Evolutionary conservation across 345 rosid species (phyloP), one percentile per base, ranked within the genome.

Genomic region (Gossypium turneri): DNA sequence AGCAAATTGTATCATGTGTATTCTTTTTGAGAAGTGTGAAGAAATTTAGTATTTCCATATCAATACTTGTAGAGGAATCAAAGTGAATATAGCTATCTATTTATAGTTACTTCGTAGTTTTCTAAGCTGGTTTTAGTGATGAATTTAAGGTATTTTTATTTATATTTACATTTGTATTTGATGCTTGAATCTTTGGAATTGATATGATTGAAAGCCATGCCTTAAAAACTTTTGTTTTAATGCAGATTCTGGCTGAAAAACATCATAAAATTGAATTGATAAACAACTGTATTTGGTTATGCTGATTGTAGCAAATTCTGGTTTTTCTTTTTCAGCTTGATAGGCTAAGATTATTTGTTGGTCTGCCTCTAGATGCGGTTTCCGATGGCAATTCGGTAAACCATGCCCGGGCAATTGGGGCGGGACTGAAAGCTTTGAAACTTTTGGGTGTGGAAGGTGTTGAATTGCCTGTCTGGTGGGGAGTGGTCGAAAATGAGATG

Each of bases 391-490:
- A 82, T 56, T 75, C 75, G 1, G 82, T 94, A 25, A 92, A 88
- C 81, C 97, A 92, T 68, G 78, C 82, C 5, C 92, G 83, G 85
- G 98, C 98, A 0, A 86, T 94, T 25, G 83, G 87, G 2, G 98
- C 83, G 1, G 98, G 98, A 44, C 85, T 94, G 51, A 91, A 78
- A 84, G 98, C 98, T 63, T 79, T 94, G 79, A 94, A 91, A 79
- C 83, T 94, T 27, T 81, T 94, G 55, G 98, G 97, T 51, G 90
- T 94, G 2, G 87, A 92, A 72, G 98, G 98, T 22, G 88, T 94
- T 73, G 98, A 94, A 88, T 81, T 94, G 73, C 97, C 97, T 0
- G 79, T 92, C 17, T 94, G 95, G 88, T 94, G 98, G 98, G 98
- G 98, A 34, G 80, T 92, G 1, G 98, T 74, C n/a, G 98, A 94